Conservation (phyloP, 768 basidiomycete genomes). For the Hydnomerulius pinastri region DNA sequence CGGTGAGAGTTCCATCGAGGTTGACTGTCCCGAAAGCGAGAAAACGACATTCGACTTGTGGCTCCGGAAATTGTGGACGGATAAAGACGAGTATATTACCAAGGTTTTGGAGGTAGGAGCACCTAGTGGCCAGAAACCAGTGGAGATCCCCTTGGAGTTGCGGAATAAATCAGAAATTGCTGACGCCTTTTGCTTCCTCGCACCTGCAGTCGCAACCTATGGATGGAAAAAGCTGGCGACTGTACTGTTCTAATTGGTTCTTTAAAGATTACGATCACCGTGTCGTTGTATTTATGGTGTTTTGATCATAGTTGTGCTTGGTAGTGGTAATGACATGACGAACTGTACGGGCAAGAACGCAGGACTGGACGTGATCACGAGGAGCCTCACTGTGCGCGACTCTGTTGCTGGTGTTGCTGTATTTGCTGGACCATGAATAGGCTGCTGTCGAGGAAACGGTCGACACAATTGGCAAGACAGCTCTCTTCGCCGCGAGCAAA, state of each 20-base stretch:
- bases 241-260: constrained; percentile 18
- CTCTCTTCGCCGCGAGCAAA: constrained; percentile 80
- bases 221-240: constrained; percentile 44
- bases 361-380: background rate
- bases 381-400: constrained; percentile 31
- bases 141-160: constrained; percentile 64
- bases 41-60: constrained; percentile 75
- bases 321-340: background rate
- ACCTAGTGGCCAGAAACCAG: constrained; percentile 27
- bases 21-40: constrained; percentile 58
- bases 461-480: constrained; percentile 89
- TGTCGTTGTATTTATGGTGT: constrained; percentile 5
- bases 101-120: constrained; percentile 60
- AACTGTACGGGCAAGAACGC: background rate
- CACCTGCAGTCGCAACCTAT: constrained; percentile 55
- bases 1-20: constrained; percentile 36
- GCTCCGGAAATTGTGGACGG: constrained; percentile 78
- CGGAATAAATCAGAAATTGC: constrained; percentile 54
- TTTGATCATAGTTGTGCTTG: background rate
- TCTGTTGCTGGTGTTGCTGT: constrained; percentile 50
- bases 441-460: constrained; percentile 87
- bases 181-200: constrained; percentile 71
- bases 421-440: constrained; percentile 77
- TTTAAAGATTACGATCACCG: constrained; percentile 4
- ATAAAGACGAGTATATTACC: constrained; percentile 83